Percentiles rank a stretch among this genome's conserved stretches.
phyloP scores from a whole-genome alignment of 192 early-diverging fungal species.

The Oehlia diaphana region DNA sequence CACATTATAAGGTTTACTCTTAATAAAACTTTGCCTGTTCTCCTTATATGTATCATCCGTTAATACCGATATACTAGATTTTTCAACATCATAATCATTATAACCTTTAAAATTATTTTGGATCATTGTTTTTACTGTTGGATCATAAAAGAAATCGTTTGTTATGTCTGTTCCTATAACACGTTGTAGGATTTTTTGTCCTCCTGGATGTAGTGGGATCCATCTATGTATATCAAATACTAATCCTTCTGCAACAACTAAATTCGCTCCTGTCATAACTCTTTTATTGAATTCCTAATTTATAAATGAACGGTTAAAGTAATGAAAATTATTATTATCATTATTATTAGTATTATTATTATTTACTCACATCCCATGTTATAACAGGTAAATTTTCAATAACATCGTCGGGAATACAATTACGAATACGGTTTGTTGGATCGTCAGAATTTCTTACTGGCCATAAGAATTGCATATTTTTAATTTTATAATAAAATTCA shows the following conservation, averaged over 20 bases:
- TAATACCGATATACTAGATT: neutral
- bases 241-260: constrained; percentile 23
- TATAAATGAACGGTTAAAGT: neutral
- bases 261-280: constrained; percentile 6
- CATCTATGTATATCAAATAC: constrained; percentile 26
- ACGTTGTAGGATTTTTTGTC: constrained; percentile 19
- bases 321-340: neutral
- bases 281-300: neutral
- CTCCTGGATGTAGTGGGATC: constrained; percentile 25
- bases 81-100: neutral
- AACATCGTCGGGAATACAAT: neutral
- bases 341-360: neutral
- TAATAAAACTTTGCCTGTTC: neutral
- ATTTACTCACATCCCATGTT: neutral
- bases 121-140: neutral
- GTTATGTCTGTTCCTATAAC: constrained; percentile 28
- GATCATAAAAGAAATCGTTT: constrained; percentile 1
- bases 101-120: neutral
- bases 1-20: neutral
- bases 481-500: constrained; percentile 8
- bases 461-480: constrained; percentile 11
- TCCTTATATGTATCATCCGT: neutral
- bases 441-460: neutral
- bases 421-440: neutral
- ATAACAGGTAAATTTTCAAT: neutral